Base-by-base conservation (phyloP, 768 basidiomycete species). In the Boletus sp. region DNA sequence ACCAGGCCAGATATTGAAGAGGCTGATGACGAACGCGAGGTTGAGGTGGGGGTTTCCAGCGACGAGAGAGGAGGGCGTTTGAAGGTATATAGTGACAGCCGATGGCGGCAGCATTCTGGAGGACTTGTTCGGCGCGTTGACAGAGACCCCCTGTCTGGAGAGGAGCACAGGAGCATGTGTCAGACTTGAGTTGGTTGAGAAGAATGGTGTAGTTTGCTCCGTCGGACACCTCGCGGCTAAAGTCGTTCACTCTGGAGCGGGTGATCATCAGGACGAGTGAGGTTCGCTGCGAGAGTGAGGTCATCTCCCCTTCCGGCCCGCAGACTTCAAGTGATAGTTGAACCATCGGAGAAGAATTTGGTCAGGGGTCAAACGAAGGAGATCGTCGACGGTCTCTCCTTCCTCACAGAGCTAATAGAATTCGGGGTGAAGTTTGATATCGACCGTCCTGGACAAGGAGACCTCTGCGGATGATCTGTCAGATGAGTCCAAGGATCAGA, bases 331-430 rank as follows among this genome's bases (percentile, higher is more conserved):
- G 73, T 99, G 96, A 71, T 89, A 99, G 73, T 99, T 98, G 78
- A 99, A 98, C 96, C 96, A 99, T 44, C 96, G 79, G n/a, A 99
- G 73, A 20, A 99, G 76, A 63, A 99, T 96, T 75, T 98, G 97
- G 72, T 99, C 97, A 4, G 94, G 95, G 3, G 96, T 97, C 66
- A 99, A 74, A 52, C 90, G 80, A 58, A 99, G 79, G 54, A 99
- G 83, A 73, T 98, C 94, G 30, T 99, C 96, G 62, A 99, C 83
- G 0, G 94, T 98, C 81, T 99, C 97, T 28, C 85, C 97, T 55
- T 98, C 97, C 64, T 98, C 94, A 64, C 97, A 90, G 35, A 99
- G 80, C 14, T 97, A 82, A 72, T 98, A 99, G 55, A 99, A 73
- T 75, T 99, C 97, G 0, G 97, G 97, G 72, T 99, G 97, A 11